These are phyloP conservation scores for Borovskyia barvae DNA, from an alignment of 208 protist genomes.

Conservation along the genomic window DNA sequence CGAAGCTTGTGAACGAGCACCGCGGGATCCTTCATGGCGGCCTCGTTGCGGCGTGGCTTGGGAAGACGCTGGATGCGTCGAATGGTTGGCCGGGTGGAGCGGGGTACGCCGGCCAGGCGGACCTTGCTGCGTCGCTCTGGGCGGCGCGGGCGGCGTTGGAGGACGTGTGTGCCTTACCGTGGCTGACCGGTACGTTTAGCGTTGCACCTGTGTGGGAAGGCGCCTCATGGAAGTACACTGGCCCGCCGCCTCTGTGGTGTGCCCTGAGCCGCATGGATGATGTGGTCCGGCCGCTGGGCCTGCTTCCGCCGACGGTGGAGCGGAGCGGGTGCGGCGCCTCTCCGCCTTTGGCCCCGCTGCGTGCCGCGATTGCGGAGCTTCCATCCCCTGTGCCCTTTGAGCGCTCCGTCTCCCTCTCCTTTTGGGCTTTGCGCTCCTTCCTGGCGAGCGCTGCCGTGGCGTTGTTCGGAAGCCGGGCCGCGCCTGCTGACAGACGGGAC, in stretches of 20 bases:
- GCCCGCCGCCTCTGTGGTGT: conserved; percentile 3
- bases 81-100: not conserved
- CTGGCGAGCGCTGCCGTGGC: not conserved
- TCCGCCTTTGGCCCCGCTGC: not conserved
- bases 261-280: not conserved
- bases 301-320: not conserved
- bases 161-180: not conserved
- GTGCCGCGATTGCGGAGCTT: not conserved
- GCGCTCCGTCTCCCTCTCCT: not conserved
- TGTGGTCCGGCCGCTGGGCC: not conserved
- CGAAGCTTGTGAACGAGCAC: conserved; percentile 7
- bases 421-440: not conserved
- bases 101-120: not conserved
- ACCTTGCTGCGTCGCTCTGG: conserved; percentile 10
- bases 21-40: conserved; percentile 9
- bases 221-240: not conserved
- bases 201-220: not conserved
- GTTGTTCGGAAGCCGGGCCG: not conserved
- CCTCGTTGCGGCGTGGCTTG: conserved; percentile 5
- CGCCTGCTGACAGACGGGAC: not conserved
- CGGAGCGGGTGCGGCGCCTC: not conserved
- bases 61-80: not conserved
- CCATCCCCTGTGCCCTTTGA: not conserved
- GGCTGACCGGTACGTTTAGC: not conserved
- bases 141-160: not conserved